Evolutionary conservation across 75 land plant species (phyloP), one percentile per base, ranked within the genome.

Genomic region (Picea glauca): DNA sequence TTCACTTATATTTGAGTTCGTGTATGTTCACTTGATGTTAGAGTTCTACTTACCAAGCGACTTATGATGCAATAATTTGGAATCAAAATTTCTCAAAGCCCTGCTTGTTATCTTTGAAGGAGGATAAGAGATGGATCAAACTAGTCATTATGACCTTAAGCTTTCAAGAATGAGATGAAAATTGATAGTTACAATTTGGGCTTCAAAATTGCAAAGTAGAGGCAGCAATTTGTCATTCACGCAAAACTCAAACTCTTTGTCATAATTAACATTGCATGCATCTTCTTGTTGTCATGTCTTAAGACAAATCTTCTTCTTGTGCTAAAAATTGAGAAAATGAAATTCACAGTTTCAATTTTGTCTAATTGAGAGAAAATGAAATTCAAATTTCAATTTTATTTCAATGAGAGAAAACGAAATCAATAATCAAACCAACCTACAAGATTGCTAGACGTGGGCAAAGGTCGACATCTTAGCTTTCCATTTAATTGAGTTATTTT

Each of bases 71-170:
- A 18, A 20, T 1, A 56, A 50, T 74, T 54, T 74, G 23, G n/a
- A 46, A 15, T 17, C n/a, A 20, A 20, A 38, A 67, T 67, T 67
- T 67, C 35, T 35, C 3, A 33, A 31, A 11, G 3, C 3, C 38
- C 35, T 33, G 33, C 67, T 31, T 6, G 72, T 6, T 35, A 26
- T 35, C 72, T 67, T 67, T 35, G 72, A 66, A 46, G 75, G 58
- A 46, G 75, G 75, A 54, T 54, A 74, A 26, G 75, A 74, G 0
- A 56, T 11, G 75, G 58, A 74, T 54, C 75, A 56, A 74, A 74
- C 32, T 11, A 56, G 58, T 1, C 57, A 74, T 30, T 30, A 8
- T 21, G 30, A 20, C 30, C 15, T 73, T 4, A 56, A 46, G 7
- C n/a, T 56, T 26, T 74, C 75, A 1, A 74, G 31, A 3, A 54